These are phyloP conservation scores for Pseudohalonectria lignicola DNA, from an alignment of 2,329 filamentous ascomycete genomes.

Conservation along the genomic window DNA sequence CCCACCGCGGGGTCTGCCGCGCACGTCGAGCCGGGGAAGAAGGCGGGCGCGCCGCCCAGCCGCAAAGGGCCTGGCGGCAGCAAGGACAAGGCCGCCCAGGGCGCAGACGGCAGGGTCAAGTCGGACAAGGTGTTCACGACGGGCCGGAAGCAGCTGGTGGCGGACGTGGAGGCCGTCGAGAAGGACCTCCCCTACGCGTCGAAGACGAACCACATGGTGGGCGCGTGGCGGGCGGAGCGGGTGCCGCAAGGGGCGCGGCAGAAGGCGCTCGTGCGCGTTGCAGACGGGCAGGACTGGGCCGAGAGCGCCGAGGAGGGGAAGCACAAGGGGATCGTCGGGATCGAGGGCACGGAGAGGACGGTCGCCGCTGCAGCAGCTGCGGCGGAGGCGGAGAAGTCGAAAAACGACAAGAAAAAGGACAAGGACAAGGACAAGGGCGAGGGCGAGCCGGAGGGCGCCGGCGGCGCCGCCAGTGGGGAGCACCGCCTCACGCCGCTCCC, in stretches of 20 bases:
- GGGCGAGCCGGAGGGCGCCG: too few species aligned
- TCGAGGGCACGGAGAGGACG: background rate
- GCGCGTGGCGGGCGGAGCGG: background rate
- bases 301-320: background rate
- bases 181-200: background rate
- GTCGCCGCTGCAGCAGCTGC: background rate
- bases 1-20: background rate
- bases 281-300: background rate
- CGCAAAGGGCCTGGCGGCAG: too few species aligned
- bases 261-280: background rate
- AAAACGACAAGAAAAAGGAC: background rate
- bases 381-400: background rate
- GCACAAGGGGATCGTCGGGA: background rate
- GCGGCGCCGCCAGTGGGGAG: background rate
- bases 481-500: background rate
- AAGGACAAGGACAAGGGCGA: too few species aligned
- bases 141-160: background rate
- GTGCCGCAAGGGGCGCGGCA: background rate
- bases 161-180: background rate
- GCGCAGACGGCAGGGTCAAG: background rate
- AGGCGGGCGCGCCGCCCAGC: background rate
- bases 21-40: background rate
- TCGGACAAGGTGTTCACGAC: background rate
- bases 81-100: background rate
- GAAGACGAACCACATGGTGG: background rate